These are phyloP conservation scores for Pascua sp. DNA, from an alignment of 1,284 basidiomycete genomes.

Conservation along the genomic window DNA sequence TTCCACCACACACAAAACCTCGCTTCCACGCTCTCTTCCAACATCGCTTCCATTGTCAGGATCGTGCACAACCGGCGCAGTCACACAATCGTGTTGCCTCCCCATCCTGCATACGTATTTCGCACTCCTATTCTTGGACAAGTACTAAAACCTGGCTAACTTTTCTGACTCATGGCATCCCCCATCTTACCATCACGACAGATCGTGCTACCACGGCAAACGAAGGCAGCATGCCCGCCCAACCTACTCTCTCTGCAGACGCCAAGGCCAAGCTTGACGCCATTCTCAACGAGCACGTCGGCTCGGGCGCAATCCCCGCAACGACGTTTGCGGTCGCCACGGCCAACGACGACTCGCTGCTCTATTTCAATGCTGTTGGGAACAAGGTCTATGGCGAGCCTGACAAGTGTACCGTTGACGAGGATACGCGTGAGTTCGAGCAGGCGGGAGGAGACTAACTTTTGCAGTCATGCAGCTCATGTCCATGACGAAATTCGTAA, in stretches of 20 bases:
- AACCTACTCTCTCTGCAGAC: constrained; percentile 9
- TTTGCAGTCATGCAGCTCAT: constrained; percentile 32
- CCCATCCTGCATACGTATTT: too few relatives aligned
- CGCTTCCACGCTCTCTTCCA: too few relatives aligned
- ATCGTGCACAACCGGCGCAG: too few relatives aligned
- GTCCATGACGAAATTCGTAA: constrained; percentile 39
- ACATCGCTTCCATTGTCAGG: too few relatives aligned
- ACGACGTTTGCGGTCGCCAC: constrained; percentile 33
- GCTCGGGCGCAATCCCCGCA: constrained; percentile 24
- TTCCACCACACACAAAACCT: too few relatives aligned
- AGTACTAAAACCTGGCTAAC: too few relatives aligned
- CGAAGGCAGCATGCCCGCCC: not conserved
- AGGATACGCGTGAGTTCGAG: constrained; percentile 26
- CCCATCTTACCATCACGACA: too few relatives aligned
- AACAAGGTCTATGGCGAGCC: constrained; percentile 27
- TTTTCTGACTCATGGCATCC: too few relatives aligned
- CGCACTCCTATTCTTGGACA: too few relatives aligned
- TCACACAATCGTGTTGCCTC: too few relatives aligned
- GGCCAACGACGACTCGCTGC: constrained; percentile 1
- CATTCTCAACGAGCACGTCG: constrained; percentile 19
- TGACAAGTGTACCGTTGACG: constrained; percentile 24
- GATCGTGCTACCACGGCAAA: too few relatives aligned
- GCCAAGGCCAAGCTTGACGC: constrained; percentile 24
- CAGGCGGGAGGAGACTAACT: not conserved
- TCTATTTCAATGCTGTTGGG: constrained; percentile 31